Conservation (phyloP, 2,329 filamentous ascomycete genomes). For the Clonostachys rhizophaga region DNA sequence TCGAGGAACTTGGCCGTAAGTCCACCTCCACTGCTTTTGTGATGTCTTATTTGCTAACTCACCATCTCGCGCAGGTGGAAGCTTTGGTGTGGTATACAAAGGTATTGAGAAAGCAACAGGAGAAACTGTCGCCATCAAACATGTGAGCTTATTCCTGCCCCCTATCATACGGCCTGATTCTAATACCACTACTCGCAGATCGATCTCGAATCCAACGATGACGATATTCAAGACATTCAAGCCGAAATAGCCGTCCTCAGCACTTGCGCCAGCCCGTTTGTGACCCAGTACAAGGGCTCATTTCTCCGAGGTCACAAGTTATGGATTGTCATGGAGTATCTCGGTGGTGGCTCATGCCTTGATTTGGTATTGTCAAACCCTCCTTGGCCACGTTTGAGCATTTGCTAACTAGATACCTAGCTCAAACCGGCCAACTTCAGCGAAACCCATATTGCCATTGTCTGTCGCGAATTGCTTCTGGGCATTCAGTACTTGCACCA, state of each 20-base stretch:
- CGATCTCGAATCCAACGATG: constrained; percentile 96
- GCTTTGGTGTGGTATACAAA: constrained; percentile 96
- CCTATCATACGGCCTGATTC: neutral
- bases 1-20: constrained; percentile 94
- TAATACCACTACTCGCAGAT: constrained; percentile 54
- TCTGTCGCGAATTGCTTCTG: constrained; percentile 84
- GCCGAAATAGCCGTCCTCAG: constrained; percentile 94
- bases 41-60: constrained; percentile 3
- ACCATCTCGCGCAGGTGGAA: constrained; percentile 63
- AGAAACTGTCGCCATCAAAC: constrained; percentile 94
- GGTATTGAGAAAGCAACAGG: constrained; percentile 88
- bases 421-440: constrained; percentile 86
- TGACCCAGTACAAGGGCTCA: constrained; percentile 94
- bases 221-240: constrained; percentile 97
- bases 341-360: constrained; percentile 91
- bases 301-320: constrained; percentile 95
- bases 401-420: constrained; percentile 39
- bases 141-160: constrained; percentile 53
- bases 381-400: constrained; percentile 4
- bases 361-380: constrained; percentile 62
- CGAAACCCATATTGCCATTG: constrained; percentile 88
- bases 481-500: constrained; percentile 91
- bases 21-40: constrained; percentile 13
- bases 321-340: constrained; percentile 99
- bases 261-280: constrained; percentile 88